Evolutionary conservation across 306 rosid species (phyloP).

Genomic region (Luffa aegyptiaca): DNA sequence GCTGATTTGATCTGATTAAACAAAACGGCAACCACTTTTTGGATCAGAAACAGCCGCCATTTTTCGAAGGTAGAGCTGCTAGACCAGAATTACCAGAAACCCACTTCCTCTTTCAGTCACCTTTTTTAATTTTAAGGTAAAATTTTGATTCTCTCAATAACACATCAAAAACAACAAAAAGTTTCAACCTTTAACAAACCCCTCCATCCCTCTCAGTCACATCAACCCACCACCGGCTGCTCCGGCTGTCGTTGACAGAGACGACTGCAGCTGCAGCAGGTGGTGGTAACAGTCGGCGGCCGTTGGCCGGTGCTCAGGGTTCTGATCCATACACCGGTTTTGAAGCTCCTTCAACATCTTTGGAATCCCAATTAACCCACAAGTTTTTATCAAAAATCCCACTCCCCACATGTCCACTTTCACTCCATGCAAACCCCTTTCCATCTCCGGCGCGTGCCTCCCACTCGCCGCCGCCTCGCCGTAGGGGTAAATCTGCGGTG

Average conservation of each 20-base stretch:
- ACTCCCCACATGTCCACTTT: slow-evolving; percentile 96
- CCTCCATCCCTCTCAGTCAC: slow-evolving; percentile 20
- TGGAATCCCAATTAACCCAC: slow-evolving; percentile 54
- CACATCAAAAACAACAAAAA: background rate
- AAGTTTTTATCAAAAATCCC: slow-evolving; percentile 56
- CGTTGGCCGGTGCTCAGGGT: slow-evolving; percentile 80
- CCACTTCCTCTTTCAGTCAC: slow-evolving; percentile 1
- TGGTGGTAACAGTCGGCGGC: slow-evolving; percentile 98
- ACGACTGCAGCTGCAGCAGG: slow-evolving; percentile 80
- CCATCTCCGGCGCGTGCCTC: slow-evolving; percentile 80
- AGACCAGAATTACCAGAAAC: background rate
- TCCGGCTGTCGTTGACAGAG: slow-evolving; percentile 28
- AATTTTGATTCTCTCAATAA: background rate
- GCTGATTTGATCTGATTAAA: slow-evolving; percentile 13
- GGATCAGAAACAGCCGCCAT: slow-evolving; percentile 5
- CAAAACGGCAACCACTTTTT: background rate
- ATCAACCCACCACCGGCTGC: slow-evolving; percentile 38
- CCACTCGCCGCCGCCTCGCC: slow-evolving; percentile 32
- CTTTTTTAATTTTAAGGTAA: slow-evolving; percentile 2
- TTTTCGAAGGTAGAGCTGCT: background rate
- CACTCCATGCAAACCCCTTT: slow-evolving; percentile 77
- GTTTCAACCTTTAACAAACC: background rate
- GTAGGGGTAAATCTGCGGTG: slow-evolving; percentile 60
- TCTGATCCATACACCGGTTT: slow-evolving; percentile 73
- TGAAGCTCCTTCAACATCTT: slow-evolving; percentile 82